These are phyloP conservation scores for peach (Prunus persica) DNA, from an alignment of 306 rosid species.

Conservation along the genomic window DNA sequence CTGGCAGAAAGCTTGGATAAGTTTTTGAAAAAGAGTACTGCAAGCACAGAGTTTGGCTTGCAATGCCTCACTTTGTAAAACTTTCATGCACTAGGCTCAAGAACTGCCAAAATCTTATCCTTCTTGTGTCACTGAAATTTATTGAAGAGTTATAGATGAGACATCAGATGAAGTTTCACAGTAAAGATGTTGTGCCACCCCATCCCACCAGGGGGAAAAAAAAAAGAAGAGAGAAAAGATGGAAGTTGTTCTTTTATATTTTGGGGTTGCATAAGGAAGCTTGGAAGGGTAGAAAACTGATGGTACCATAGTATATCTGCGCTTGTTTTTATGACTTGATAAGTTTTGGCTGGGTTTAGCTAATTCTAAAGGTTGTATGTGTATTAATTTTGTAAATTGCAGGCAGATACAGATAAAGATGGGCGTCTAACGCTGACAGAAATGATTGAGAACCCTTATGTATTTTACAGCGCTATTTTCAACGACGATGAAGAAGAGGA, in stretches of 20 bases:
- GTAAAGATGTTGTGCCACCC: neutral
- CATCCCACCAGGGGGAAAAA: neutral
- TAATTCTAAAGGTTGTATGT: neutral
- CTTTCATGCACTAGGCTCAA: too few relatives aligned
- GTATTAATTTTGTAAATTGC: constrained; percentile 18
- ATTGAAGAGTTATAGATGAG: neutral
- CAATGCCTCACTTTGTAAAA: too few relatives aligned
- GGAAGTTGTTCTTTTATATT: neutral
- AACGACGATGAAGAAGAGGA: constrained; percentile 73
- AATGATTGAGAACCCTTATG: constrained; percentile 95
- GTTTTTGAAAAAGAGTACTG: too few relatives aligned
- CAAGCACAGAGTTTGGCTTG: neutral
- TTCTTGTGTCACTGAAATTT: neutral
- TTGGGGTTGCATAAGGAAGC: neutral
- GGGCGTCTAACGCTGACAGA: constrained; percentile 77
- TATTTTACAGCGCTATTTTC: constrained; percentile 91
- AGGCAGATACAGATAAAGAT: constrained; percentile 93
- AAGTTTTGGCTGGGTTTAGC: neutral
- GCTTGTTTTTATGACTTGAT: neutral
- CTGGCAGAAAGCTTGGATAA: too few relatives aligned
- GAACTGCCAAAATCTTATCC: neutral
- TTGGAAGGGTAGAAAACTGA: neutral
- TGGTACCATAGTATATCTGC: neutral
- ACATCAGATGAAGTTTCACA: neutral
- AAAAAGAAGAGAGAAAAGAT: neutral